Percentiles rank a stretch among this genome's conserved stretches.
Evolutionary conservation across 257 asterid genomes (phyloP).

Genomic region (Lycium ferocissimum): DNA sequence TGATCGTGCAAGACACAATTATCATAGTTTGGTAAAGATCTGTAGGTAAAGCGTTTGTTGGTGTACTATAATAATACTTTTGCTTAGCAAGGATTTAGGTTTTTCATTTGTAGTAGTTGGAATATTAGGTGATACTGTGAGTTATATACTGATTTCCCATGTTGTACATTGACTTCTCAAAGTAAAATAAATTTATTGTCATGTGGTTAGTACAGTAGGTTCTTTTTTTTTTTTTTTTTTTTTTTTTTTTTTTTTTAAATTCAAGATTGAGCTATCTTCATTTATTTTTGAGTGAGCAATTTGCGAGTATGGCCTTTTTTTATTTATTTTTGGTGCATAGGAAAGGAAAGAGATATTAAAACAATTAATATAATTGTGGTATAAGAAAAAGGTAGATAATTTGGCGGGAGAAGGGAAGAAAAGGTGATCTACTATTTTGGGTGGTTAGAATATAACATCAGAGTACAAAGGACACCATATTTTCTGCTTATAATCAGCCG

Average conservation of each 20-base stretch:
- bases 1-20: slow-evolving; percentile 42
- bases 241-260: not conserved
- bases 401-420: not conserved
- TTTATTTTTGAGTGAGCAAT: not conserved
- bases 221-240: not conserved
- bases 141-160: not conserved
- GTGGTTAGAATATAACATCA: slow-evolving; percentile 13
- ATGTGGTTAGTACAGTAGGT: not conserved
- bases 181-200: not conserved
- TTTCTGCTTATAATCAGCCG: not conserved
- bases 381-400: no score
- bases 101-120: not conserved
- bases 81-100: not conserved
- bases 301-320: not conserved
- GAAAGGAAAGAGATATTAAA: not conserved
- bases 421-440: not conserved
- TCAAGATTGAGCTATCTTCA: not conserved
- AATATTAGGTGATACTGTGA: slow-evolving; percentile 14
- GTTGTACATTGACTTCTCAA: not conserved
- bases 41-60: not conserved
- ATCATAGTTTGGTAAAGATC: slow-evolving; percentile 33
- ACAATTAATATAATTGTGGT: no score
- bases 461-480: not conserved
- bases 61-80: not conserved
- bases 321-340: not conserved